Base-by-base conservation (phyloP, 129 eudicot species). In the Tanacetum coccineum region DNA sequence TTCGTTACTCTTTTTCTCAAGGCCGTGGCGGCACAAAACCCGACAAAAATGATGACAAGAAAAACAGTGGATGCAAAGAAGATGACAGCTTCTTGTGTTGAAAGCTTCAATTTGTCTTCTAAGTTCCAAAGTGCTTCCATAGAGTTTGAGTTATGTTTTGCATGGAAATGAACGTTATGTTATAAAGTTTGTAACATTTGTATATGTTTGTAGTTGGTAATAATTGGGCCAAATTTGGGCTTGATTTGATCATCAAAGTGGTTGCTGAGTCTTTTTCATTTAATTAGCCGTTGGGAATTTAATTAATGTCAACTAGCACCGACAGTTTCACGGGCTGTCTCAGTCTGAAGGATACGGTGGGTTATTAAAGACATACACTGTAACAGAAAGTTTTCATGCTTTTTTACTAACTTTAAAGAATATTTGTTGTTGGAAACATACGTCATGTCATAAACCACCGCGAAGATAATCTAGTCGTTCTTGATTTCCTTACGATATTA, bases 51-150 rank as follows among this genome's bases (percentile, higher is more conserved):
- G 3, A 69, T 49, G 3, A 80, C 71, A 48, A 90, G 69, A 20
- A 70, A 69, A 6, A 71, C 75, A 36, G 84, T 82, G 70, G 75
- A 79, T 2, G 74, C 67, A 8, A 84, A 81, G 59, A 84, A 15
- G 18, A 81, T 64, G 1, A 72, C 40, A 6, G 91, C 85, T 66
- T 79, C 70, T 64, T 62, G 80, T 1, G 94, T 90, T 56, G 97
- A 82, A 21, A 90, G 72, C n/a, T 90, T 82, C 78, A 68, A 68
- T 72, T 84, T 84, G 30, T 87, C 95, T 66, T 87, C 95, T 32
- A 87, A 39, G 48, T 81, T 84, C 95, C 95, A 82, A 56, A 90
- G 70, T 57, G 87, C 79, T 44, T 78, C 86, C 94, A 87, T 87
- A 26, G 47, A 32, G 39, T 19, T 36, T 59, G 57, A 52, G 45